Evolutionary conservation across 2,329 filamentous ascomycete species (phyloP).

Genomic region (Aspergillus terreus): DNA sequence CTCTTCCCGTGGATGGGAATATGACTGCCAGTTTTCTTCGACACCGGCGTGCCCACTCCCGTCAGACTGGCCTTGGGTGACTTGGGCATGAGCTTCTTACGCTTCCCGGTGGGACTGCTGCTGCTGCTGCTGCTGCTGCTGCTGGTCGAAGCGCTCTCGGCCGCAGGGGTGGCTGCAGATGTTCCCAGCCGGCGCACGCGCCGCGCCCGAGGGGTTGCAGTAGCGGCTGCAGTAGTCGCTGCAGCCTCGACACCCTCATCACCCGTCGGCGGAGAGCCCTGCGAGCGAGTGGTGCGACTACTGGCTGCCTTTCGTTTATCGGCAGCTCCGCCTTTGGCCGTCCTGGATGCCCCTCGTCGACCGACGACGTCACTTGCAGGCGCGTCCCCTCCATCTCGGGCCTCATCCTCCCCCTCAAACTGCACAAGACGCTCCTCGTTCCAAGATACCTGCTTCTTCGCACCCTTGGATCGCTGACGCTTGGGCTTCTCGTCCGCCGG

Average conservation of each 20-base stretch:
- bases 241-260: constrained; percentile 15
- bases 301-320: constrained; percentile 22
- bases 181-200: constrained; percentile 30
- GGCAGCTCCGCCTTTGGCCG: constrained; percentile 9
- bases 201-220: constrained; percentile 26
- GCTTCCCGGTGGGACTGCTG: constrained; percentile 24
- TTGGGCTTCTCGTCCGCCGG: constrained; percentile 6
- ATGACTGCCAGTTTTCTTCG: constrained; percentile 18
- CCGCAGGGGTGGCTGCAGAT: constrained; percentile 18
- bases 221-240: constrained; percentile 19
- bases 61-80: constrained; percentile 22
- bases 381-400: constrained; percentile 3
- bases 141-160: constrained; percentile 5
- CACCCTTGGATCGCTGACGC: constrained; percentile 4
- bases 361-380: constrained; percentile 19
- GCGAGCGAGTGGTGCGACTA: constrained; percentile 22
- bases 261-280: constrained; percentile 17
- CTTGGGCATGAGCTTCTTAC: constrained; percentile 35
- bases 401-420: constrained; percentile 25
- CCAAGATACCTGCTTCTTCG: constrained; percentile 36
- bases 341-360: constrained; percentile 13
- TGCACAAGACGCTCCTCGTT: constrained; percentile 35
- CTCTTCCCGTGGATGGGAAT: constrained; percentile 17
- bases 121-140: not conserved
- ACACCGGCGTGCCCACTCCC: constrained; percentile 13